Base-by-base conservation (phyloP, 108 stramenopile genomes). In the Cyclostephanos invisitatus region DNA sequence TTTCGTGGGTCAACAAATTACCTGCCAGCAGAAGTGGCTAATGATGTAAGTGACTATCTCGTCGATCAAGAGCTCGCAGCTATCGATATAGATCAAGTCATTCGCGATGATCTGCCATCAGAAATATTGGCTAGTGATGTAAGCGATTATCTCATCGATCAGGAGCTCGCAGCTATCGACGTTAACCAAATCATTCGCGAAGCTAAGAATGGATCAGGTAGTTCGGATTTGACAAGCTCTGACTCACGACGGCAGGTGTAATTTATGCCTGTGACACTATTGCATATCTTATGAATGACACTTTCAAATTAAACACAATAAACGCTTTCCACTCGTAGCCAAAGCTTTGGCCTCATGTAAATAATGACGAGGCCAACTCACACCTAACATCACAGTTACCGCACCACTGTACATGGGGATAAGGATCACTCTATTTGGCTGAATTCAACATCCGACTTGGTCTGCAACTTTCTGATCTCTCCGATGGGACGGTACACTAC, bases 401-500 rank as follows among this genome's bases (percentile, higher is more conserved):
- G 14, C 44, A 0, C 44, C 11, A 14, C 12, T 14, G 17, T 14
- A 46, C 14, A 3, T 46, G 40, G 40, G 15, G 44, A 2, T 46
- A 46, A 17, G 21, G 21, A 20, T 67, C 47, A 62, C 38, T 75
- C 64, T 11, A 75, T 75, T 24, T 75, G 74, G 29, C 74, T 76
- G 38, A 85, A 85, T 22, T 85, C 84, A 27, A 85, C 80, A 62
- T 82, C 84, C 5, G 75, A 76, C 74, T 75, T 75, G 4, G 68
- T 72, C 42, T 73, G 46, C 37, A 46, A 32, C 38, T 75, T 64
- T 29, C 64, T 21, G 10, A 75, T 64, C 36, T 68, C 64, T 15
- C 71, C 73, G 47, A 80, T 65, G n/a, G 85, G 85, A 0, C 79
- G 70, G 63, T 83, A 86, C 35, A 86, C 85, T 18, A 86, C 85